A percentile compares a stretch with the other conserved stretches of the same genome.
phyloP scores from a whole-genome alignment of 164 flowering plant species.

The Taxillus chinensis region DNA sequence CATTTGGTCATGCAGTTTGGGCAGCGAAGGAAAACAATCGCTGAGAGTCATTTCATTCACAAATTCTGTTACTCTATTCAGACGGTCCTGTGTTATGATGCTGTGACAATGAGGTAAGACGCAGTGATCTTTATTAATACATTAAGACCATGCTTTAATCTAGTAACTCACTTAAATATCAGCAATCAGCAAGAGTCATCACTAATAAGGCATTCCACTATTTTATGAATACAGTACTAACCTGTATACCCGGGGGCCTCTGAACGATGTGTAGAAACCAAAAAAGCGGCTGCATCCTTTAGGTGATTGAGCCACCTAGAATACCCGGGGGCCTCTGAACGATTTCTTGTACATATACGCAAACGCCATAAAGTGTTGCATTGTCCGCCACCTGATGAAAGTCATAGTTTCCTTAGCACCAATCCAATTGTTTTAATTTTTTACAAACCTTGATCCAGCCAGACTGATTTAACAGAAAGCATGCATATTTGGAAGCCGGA shows the following conservation, averaged over 20 bases:
- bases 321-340: slow-evolving; percentile 81
- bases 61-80: slow-evolving; percentile 78
- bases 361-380: slow-evolving; percentile 88
- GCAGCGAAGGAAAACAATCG: slow-evolving; percentile 30
- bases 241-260: slow-evolving; percentile 99
- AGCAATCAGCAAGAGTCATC: neutral
- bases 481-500: too few relatives aligned
- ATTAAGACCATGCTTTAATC: neutral
- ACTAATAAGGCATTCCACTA: neutral
- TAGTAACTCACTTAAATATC: neutral
- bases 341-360: slow-evolving; percentile 81
- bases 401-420: slow-evolving; percentile 9
- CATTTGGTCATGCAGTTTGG: slow-evolving; percentile 23
- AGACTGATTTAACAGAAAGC: neutral
- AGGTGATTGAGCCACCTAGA: slow-evolving; percentile 35
- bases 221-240: slow-evolving; percentile 11
- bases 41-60: slow-evolving; percentile 46
- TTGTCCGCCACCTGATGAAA: slow-evolving; percentile 63
- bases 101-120: slow-evolving; percentile 41
- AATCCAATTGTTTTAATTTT: neutral
- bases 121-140: neutral
- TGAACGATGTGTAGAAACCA: slow-evolving; percentile 93
- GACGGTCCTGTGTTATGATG: slow-evolving; percentile 83
- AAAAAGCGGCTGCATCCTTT: slow-evolving; percentile 50
- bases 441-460: neutral